phyloP scores from a whole-genome alignment of 345 rosid genomes.

The Salix exigua region DNA sequence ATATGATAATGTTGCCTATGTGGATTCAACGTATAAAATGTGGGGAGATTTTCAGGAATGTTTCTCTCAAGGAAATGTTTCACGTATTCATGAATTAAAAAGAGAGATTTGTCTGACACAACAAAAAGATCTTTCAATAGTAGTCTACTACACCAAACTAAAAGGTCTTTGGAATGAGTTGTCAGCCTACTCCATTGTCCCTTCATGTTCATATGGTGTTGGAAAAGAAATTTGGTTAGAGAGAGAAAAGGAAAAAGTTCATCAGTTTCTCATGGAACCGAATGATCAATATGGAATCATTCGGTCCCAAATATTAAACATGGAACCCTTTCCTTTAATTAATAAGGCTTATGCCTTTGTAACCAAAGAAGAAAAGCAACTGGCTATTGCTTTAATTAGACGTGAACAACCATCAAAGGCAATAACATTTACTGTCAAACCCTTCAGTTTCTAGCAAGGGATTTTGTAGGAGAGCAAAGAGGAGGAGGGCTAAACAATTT shows the following conservation, averaged over 20 bases:
- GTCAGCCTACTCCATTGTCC: neutral
- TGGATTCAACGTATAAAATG: neutral
- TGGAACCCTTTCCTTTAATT: neutral
- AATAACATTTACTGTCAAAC: neutral
- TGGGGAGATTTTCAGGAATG: neutral
- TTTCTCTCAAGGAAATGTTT: neutral
- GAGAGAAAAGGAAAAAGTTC: neutral
- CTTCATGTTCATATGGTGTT: neutral
- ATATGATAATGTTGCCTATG: neutral
- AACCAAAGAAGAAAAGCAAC: neutral
- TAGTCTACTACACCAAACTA: neutral
- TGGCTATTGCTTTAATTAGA: neutral
- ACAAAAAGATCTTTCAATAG: neutral
- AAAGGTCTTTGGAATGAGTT: neutral
- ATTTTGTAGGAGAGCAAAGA: neutral
- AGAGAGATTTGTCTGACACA: neutral
- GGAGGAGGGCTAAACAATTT: too few species aligned
- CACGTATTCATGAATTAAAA: neutral
- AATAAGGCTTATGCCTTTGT: neutral
- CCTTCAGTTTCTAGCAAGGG: neutral
- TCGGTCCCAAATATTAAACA: neutral
- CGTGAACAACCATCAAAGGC: neutral
- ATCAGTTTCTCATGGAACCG: neutral
- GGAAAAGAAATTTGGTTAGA: neutral
- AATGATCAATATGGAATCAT: neutral